Base-by-base conservation (phyloP, 2,329 filamentous ascomycete species). In the Fusarium beomiforme region DNA sequence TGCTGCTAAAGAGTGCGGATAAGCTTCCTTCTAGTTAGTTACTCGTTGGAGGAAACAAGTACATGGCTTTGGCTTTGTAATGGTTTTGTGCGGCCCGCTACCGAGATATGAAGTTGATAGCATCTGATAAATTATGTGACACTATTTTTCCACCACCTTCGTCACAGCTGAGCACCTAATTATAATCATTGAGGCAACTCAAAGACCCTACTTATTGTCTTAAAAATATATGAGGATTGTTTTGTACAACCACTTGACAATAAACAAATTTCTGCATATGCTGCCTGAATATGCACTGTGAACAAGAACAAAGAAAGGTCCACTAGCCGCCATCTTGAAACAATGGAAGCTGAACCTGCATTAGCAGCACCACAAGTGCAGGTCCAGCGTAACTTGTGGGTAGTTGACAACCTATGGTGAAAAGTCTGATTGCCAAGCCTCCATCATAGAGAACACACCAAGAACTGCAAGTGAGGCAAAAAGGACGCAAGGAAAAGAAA, bases 271-370 rank as follows among this genome's bases (percentile, higher is more conserved):
- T 44, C 71, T 65, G 59, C 69, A 62, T 57, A 51, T 31, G n/a
- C 29, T 61, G 33, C 39, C 16, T 47, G 33, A n/a, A 36, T 34
- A 36, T 24, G 16, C 24, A 29, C 36, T n/a, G 39, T 34, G 46
- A 47, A 34, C 29, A 56, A 46, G 23, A 14, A 19, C 34, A 26
- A 56, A 58, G 56, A 26, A 56, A 58, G 56, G 19, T 42, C 53
- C 41, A 66, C 59, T 56, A 58, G 51, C 53, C 51, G 46, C 59
- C 47, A 66, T 57, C 44, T 55, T 75, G 71, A 75, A 76, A 74
- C 71, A 73, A 50, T 50, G 46, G 21, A 14, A 64, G 53, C 14
- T 59, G 67, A 37, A 64, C 62, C 54, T 75, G 72, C 74, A 74
- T 75, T 75, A 75, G 70, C 43, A 46, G 37, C 24, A 44, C 31